Evolutionary conservation across 805 yeast species (phyloP), one percentile per base, ranked within the genome.

Genomic region (Myxozyma neotropica): DNA sequence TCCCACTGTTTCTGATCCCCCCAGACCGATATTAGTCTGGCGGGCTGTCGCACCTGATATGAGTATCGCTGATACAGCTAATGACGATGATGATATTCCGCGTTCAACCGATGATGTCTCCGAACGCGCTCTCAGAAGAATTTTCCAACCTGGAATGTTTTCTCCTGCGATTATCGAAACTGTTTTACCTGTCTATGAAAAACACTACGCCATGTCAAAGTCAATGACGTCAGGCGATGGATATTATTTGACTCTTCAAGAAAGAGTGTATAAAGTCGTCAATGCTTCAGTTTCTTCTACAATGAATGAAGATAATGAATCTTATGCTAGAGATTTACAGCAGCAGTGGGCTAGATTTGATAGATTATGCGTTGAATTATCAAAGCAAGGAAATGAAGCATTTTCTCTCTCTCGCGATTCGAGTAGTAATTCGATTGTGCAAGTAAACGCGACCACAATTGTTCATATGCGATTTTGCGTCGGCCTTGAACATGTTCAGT

Each of bases 271-370:
- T 17, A 65, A 57, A 47, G 64, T 73, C 0, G 69, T 79, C 4
- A 80, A 69, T 56, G 70, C 64, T 40, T 69, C 70, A 53, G 77
- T 63, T 24, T 63, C 19, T 4, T 38, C 51, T 24, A 36, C 44
- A 6, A 45, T 35, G 12, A 58, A 52, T 2, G 36, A 66, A 35
- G 73, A 72, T 31, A 74, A 72, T 44, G 70, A 73, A 36, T 72
- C 74, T 1, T 76, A 76, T 62, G 69, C 75, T 24, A 59, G 72
- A 4, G 75, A 75, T 40, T 62, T 78, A n/a, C 72, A 74, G 49
- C 78, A 78, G 31, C 85, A 85, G 66, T 85, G 96, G 88, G 76
- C 81, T 35, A 83, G 86, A 60, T 80, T 92, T 58, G 86, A 84
- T 58, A 79, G 88, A 1, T 76, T 91, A 26, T 86, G 96, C 69